Percentiles rank a stretch among this genome's conserved stretches.
phyloP scores from a whole-genome alignment of 805 yeast species.

The Ogataea dorogensis region DNA sequence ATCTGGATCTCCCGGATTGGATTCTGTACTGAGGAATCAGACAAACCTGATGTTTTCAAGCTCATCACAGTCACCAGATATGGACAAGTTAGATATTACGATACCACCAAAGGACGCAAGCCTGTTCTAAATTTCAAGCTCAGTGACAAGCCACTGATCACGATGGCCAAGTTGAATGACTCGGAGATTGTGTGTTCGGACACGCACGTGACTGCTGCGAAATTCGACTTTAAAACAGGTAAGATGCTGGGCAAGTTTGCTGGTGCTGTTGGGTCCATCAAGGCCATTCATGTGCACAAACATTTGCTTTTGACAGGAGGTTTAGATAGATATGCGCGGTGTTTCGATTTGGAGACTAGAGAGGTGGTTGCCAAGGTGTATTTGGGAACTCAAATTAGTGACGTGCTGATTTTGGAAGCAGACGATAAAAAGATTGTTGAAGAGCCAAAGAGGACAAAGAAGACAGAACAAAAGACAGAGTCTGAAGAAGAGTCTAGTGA shows the following conservation, averaged over 20 bases:
- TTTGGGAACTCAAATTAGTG: slow-evolving; percentile 67
- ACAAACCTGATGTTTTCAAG: slow-evolving; percentile 41
- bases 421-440: slow-evolving; percentile 30
- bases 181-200: slow-evolving; percentile 66
- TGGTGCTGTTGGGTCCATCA: slow-evolving; percentile 76
- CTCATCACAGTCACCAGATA: slow-evolving; percentile 67
- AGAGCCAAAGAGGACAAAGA: slow-evolving; percentile 40
- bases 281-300: slow-evolving; percentile 32
- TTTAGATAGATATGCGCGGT: slow-evolving; percentile 81
- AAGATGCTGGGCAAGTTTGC: slow-evolving; percentile 65
- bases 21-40: slow-evolving; percentile 36
- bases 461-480: slow-evolving; percentile 33
- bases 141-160: slow-evolving; percentile 52
- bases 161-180: slow-evolving; percentile 37
- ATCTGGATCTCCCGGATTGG: slow-evolving; percentile 68
- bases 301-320: slow-evolving; percentile 73
- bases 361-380: slow-evolving; percentile 68
- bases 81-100: slow-evolving; percentile 76
- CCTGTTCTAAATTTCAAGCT: slow-evolving; percentile 61
- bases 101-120: slow-evolving; percentile 61
- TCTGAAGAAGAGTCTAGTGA: slow-evolving; percentile 30
- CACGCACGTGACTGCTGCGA: slow-evolving; percentile 61
- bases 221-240: slow-evolving; percentile 50
- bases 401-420: slow-evolving; percentile 50
- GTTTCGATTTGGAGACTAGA: slow-evolving; percentile 61